phyloP scores from a whole-genome alignment of 2,329 filamentous ascomycete genomes.

The Ophiostoma himal-ulmi region DNA sequence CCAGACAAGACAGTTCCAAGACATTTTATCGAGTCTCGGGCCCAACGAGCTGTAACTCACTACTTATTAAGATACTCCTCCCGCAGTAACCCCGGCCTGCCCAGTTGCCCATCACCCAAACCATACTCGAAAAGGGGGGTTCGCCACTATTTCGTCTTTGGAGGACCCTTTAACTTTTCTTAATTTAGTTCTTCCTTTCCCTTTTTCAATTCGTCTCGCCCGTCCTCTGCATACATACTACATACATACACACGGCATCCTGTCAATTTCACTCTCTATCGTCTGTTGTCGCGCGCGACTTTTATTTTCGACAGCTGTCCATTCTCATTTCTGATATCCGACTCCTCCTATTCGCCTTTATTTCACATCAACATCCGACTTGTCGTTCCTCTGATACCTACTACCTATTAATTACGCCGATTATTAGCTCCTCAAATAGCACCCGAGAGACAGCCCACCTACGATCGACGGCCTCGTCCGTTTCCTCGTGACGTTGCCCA shows the following conservation, averaged over 20 bases:
- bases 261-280: neutral
- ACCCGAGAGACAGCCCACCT: constrained; percentile 10
- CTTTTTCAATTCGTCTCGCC: constrained; percentile 12
- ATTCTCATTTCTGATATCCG: neutral
- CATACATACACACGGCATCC: neutral
- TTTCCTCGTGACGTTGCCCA: constrained; percentile 9
- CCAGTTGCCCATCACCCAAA: neutral
- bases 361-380: neutral
- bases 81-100: constrained; percentile 9
- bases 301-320: neutral
- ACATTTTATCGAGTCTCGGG: constrained; percentile 1
- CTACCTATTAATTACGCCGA: neutral
- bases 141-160: constrained; percentile 3
- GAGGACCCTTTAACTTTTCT: constrained; percentile 2
- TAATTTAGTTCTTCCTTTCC: constrained; percentile 5
- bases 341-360: neutral
- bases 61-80: constrained; percentile 52
- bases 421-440: neutral
- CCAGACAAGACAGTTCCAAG: neutral
- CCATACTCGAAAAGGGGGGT: constrained; percentile 14
- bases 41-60: constrained; percentile 46
- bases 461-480: constrained; percentile 12
- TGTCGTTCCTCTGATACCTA: neutral
- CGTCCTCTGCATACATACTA: neutral
- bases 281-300: neutral